Base-by-base conservation (phyloP, 116 monocot species). In the Dioscorea cayenensis region DNA sequence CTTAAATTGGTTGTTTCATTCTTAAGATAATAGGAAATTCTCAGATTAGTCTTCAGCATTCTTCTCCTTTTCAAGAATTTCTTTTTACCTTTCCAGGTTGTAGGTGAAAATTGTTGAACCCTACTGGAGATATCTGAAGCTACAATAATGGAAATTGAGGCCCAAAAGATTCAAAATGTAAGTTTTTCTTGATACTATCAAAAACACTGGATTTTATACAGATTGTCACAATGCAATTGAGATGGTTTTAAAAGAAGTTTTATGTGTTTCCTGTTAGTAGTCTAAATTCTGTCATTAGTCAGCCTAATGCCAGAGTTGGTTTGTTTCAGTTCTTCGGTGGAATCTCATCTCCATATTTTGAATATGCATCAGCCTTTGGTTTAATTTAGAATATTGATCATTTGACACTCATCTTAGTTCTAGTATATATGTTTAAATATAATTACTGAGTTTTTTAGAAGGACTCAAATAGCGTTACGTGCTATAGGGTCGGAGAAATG, bases 401-500 rank as follows among this genome's bases (percentile, higher is more conserved):
- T 43, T 43, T 43, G 43, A 43, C 43, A 9, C 55, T 14, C 16
- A 55, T 16, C 55, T 55, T 16, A 55, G 14, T 51, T 14, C 19
- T n/a, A n/a, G 25, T 25, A 25, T 25, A 25, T 25, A 25, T 25
- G 25, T 25, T 25, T 25, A 25, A 25, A 14, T n/a, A 21, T 14
- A 17, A 14, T 62, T 22, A 21, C 18, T 7, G 7, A 27, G 62
- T 11, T 59, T 62, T 62, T 27, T 62, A 6, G 25, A 23, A 7
- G 62, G 7, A 59, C 17, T 27, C 23, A 22, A 66, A 18, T 66
- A 43, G 17, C 16, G 17, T 55, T 16, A 55, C 16, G 2, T n/a
- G 5, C 55, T 32, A 37, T 63, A 95, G 91, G 86, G 61, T 67
- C 63, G 49, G 66, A 68, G 19, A 20, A 75, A 71, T 69, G 80